Evolutionary conservation across 148 eudicot species (phyloP).

Genomic region (Dianthus caryophyllus): DNA sequence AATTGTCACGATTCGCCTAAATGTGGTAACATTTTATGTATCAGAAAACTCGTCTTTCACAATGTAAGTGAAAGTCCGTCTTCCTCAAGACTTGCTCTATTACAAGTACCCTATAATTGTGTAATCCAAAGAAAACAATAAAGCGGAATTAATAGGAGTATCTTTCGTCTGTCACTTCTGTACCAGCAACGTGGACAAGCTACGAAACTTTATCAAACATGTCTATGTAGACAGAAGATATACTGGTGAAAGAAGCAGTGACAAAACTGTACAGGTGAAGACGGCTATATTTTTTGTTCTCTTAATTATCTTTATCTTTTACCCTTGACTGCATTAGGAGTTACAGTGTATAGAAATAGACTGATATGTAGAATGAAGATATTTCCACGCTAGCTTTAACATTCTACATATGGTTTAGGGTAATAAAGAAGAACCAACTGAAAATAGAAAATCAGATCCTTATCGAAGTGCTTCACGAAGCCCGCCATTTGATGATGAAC

Average conservation of each 20-base stretch:
- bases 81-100: too few relatives aligned
- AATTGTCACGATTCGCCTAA: too few relatives aligned
- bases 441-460: slow-evolving; percentile 49
- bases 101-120: too few relatives aligned
- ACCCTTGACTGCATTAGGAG: not conserved
- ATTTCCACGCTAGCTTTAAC: slow-evolving; percentile 11
- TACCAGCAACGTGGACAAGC: slow-evolving; percentile 76
- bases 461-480: slow-evolving; percentile 67
- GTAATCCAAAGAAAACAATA: not conserved
- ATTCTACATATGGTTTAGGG: slow-evolving; percentile 48
- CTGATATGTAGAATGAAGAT: not conserved
- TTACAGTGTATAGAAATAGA: not conserved
- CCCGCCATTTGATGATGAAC: slow-evolving; percentile 75
- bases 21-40: too few relatives aligned
- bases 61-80: too few relatives aligned
- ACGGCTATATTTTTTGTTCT: slow-evolving; percentile 38
- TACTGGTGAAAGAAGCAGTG: slow-evolving; percentile 73
- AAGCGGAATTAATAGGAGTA: not conserved
- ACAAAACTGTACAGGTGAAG: slow-evolving; percentile 62
- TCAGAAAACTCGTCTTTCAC: too few relatives aligned
- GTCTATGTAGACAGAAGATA: slow-evolving; percentile 91
- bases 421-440: slow-evolving; percentile 53
- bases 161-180: slow-evolving; percentile 11
- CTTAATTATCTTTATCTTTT: not conserved
- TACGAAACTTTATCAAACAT: slow-evolving; percentile 87